Percentiles rank a stretch among this genome's conserved stretches.
phyloP scores from a whole-genome alignment of 495 filamentous ascomycete genomes.

The Podospora conica region DNA sequence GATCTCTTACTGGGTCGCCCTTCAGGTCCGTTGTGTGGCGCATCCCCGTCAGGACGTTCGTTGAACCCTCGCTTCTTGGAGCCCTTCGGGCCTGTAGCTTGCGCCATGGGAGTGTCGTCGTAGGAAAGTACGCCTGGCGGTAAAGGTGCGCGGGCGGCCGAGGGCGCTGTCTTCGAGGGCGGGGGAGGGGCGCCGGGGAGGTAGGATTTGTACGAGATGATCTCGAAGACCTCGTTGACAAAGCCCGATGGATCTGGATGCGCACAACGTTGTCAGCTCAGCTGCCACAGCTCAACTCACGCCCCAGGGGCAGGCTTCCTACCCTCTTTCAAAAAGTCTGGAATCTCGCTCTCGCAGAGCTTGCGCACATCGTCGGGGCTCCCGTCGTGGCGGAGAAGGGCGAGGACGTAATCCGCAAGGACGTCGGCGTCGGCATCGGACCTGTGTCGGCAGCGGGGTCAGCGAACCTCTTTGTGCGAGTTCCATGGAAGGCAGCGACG shows the following conservation, averaged over 20 bases:
- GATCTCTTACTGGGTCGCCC: constrained; percentile 40
- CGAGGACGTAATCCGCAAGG: constrained; percentile 90
- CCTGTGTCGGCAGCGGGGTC: constrained; percentile 38
- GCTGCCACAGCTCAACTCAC: not conserved
- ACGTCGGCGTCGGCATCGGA: constrained; percentile 95
- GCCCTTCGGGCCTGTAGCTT: constrained; percentile 13
- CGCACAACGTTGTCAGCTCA: not conserved
- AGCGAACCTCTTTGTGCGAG: not conserved
- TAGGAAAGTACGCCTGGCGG: constrained; percentile 19
- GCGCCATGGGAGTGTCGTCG: constrained; percentile 18
- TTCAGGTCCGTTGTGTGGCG: constrained; percentile 17
- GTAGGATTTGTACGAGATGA: constrained; percentile 59
- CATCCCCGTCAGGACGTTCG: constrained; percentile 29
- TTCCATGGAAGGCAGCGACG: constrained; percentile 22
- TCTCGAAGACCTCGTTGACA: constrained; percentile 78
- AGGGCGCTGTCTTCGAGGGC: constrained; percentile 26
- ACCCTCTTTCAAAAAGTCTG: constrained; percentile 86
- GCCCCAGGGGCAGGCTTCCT: constrained; percentile 30
- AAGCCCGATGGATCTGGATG: constrained; percentile 62
- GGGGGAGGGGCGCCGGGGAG: constrained; percentile 48
- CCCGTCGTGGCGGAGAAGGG: constrained; percentile 78
- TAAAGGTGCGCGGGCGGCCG: constrained; percentile 14
- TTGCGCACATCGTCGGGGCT: constrained; percentile 64
- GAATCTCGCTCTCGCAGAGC: constrained; percentile 69
- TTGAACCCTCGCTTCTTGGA: constrained; percentile 27